These are phyloP conservation scores for Aspergillus hiratsukae DNA, from an alignment of 2,329 filamentous ascomycete genomes.

Conservation along the genomic window DNA sequence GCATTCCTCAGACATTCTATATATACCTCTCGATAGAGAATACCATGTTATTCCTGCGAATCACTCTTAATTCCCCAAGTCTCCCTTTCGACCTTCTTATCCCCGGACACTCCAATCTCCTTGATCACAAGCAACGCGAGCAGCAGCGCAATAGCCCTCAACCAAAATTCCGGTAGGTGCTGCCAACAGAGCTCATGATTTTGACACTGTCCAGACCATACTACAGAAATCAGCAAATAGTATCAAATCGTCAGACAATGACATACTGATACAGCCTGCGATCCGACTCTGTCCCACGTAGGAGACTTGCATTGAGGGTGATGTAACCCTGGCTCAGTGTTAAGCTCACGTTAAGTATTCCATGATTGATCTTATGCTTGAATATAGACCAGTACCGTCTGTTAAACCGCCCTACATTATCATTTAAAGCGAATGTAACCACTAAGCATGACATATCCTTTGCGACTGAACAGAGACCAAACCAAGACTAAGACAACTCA, in stretches of 20 bases:
- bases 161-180: slow-evolving; percentile 65
- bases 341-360: too few species aligned
- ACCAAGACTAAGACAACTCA: slow-evolving; percentile 11
- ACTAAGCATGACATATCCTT: background rate
- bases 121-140: slow-evolving; percentile 65
- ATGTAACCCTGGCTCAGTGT: too few species aligned
- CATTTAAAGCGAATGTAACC: background rate
- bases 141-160: slow-evolving; percentile 61
- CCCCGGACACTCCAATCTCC: slow-evolving; percentile 45
- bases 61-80: background rate
- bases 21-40: background rate
- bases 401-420: background rate
- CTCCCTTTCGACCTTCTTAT: slow-evolving; percentile 27
- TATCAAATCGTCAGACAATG: background rate
- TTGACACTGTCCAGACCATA: slow-evolving; percentile 62
- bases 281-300: slow-evolving; percentile 69
- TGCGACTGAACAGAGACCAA: background rate
- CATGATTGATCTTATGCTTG: too few species aligned
- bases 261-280: slow-evolving; percentile 61
- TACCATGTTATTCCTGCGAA: background rate
- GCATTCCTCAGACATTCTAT: background rate
- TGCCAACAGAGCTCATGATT: slow-evolving; percentile 61
- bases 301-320: slow-evolving; percentile 37
- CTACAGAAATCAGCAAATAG: slow-evolving; percentile 20
- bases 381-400: background rate